Evolutionary conservation across 306 rosid species (phyloP).

Genomic region (Prunus armeniaca): DNA sequence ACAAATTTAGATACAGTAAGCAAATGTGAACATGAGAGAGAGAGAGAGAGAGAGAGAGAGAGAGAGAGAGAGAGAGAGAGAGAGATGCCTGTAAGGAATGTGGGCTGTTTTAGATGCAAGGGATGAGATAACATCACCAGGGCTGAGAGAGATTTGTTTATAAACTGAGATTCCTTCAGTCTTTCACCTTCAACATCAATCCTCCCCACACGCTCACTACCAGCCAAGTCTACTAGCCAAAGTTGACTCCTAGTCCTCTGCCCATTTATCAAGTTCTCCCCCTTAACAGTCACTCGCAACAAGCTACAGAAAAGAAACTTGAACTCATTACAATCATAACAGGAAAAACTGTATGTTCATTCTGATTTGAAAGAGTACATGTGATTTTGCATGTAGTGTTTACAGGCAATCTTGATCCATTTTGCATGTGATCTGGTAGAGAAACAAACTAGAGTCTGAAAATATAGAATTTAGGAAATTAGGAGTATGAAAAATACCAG

Average conservation of each 20-base stretch:
- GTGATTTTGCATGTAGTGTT: not conserved
- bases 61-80: constrained; percentile 6
- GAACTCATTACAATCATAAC: constrained; percentile 13
- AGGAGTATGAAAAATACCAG: constrained; percentile 45
- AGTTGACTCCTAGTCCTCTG: constrained; percentile 85
- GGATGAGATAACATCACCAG: constrained; percentile 93
- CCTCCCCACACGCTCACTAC: constrained; percentile 97
- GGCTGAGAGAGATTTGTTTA: constrained; percentile 93
- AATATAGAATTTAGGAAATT: constrained; percentile 9
- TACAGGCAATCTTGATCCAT: not conserved
- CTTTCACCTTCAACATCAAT: constrained; percentile 98
- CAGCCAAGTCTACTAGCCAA: constrained; percentile 99
- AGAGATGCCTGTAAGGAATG: constrained; percentile 75
- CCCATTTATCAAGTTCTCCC: constrained; percentile 72
- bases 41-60: not conserved
- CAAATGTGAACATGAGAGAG: not conserved
- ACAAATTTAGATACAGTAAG: constrained; percentile 15
- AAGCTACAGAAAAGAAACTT: constrained; percentile 53
- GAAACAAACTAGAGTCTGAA: not conserved
- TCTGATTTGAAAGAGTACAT: not conserved
- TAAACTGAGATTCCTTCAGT: constrained; percentile 93
- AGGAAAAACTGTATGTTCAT: not conserved
- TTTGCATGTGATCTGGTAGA: not conserved
- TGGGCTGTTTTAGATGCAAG: constrained; percentile 90
- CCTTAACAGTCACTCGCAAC: constrained; percentile 79